Conservation (phyloP, 73 alveolate genomes). For the Tetrahymena malaccensis region DNA sequence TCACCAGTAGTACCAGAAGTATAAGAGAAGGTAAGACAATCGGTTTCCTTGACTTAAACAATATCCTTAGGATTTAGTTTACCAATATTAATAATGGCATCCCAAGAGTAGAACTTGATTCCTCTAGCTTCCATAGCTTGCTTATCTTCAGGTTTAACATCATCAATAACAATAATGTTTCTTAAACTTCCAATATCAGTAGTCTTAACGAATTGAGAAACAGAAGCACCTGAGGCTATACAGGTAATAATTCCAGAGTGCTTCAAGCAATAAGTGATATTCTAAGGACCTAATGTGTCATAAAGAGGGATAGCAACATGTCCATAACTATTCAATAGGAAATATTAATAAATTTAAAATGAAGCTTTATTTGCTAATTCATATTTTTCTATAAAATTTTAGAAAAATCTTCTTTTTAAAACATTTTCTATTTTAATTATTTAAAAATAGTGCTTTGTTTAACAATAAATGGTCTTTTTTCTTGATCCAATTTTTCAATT, state of each 20-base stretch:
- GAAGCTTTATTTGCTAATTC: background rate
- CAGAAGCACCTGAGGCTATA: constrained; percentile 43
- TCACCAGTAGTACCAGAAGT: constrained; percentile 97
- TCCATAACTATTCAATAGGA: constrained; percentile 1
- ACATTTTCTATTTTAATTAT: background rate
- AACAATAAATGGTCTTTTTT: no score
- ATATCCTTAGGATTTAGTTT: background rate
- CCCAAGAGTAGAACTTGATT: background rate
- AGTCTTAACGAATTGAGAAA: constrained; percentile 43
- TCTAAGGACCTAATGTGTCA: constrained; percentile 47
- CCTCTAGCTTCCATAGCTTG: constrained; percentile 6
- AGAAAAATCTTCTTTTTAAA: no score
- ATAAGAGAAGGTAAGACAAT: constrained; percentile 77
- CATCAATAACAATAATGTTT: constrained; percentile 11
- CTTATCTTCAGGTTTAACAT: constrained; percentile 8
- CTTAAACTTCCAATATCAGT: constrained; percentile 15
- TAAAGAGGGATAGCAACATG: constrained; percentile 59
- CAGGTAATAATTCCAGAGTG: constrained; percentile 62
- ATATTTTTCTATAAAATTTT: no score
- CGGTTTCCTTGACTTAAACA: constrained; percentile 29
- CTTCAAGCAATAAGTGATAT: constrained; percentile 55
- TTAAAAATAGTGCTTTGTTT: background rate
- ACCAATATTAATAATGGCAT: background rate
- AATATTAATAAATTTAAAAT: background rate
- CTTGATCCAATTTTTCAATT: no score